Evolutionary conservation across 2,329 filamentous ascomycete species (phyloP), one percentile per base, ranked within the genome.

Genomic region (Zasmidium angulare): DNA sequence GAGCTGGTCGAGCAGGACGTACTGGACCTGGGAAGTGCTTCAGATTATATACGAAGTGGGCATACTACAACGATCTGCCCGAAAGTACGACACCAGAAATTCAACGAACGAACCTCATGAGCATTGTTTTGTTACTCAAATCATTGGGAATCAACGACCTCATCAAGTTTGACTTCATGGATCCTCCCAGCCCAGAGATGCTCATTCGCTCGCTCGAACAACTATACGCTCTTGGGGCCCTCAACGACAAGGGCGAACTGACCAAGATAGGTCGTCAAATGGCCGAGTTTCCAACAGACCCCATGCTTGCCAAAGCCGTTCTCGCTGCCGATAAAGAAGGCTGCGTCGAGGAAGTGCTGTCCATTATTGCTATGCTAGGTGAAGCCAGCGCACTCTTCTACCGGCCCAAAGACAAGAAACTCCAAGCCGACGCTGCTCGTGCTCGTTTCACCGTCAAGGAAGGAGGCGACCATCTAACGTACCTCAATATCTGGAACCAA

Each of bases 111-210:
- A 96, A 96, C 64, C 82, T 99, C 11, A 93, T 89, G 67, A 84
- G 87, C 20, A 88, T 96, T 0, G 90, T 97, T 1, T 78, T 99
- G 22, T 86, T 93, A 62, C 80, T 99, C 9, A 97, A 96, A 71
- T 91, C 90, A 0, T 81, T 98, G 0, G 93, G 93, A 10, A 96
- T 99, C 73, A 91, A 96, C 71, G 89, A 98, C 68, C 81, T 99
- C 0, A 84, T 99, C 4, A 88, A 93, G 61, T 99, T 99, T 70
- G 93, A 97, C 72, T 98, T 96, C 68, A 92, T 98, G 86, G 93
- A 98, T 67, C 89, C 93, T 0, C 95, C 95, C 0, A 89, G 93
- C 0, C 90, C 91, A 0, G 91, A 97, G 70, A 90, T 92, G 0
- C 84, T 99, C 29, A 96, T 96, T 64, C 87, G 89, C 21, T 90